phyloP scores from a whole-genome alignment of 2,329 filamentous ascomycete species.

The Arthroderma uncinatum region DNA sequence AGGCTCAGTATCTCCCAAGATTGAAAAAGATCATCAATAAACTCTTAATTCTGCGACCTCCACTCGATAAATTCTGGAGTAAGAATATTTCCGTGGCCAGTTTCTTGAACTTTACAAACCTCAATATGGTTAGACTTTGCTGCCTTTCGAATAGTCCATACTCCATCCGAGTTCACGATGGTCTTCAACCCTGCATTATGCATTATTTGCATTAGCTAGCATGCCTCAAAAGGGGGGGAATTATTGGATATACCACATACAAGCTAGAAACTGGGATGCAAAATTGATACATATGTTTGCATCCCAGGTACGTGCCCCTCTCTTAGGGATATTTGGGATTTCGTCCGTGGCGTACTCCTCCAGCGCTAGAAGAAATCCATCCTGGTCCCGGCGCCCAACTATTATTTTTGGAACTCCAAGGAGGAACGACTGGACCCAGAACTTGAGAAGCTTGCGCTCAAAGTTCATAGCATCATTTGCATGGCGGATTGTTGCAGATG shows the following conservation, averaged over 20 bases:
- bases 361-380: slow-evolving; percentile 59
- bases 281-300: slow-evolving; percentile 92
- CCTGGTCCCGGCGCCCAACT: slow-evolving; percentile 68
- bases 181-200: slow-evolving; percentile 46
- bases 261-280: slow-evolving; percentile 63
- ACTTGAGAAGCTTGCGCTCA: slow-evolving; percentile 83
- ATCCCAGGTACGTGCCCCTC: slow-evolving; percentile 65
- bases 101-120: slow-evolving; percentile 60
- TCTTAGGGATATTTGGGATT: slow-evolving; percentile 66
- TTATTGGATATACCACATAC: slow-evolving; percentile 39
- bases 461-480: slow-evolving; percentile 62
- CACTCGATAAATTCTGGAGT: slow-evolving; percentile 68
- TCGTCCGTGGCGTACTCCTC: slow-evolving; percentile 69
- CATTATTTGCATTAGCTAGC: slow-evolving; percentile 8
- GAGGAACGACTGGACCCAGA: slow-evolving; percentile 93
- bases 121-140: slow-evolving; percentile 57
- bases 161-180: slow-evolving; percentile 54
- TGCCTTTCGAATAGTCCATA: slow-evolving; percentile 66
- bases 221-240: slow-evolving; percentile 13
- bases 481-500: slow-evolving; percentile 59
- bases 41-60: slow-evolving; percentile 32
- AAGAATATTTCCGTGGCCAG: slow-evolving; percentile 64
- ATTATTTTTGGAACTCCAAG: slow-evolving; percentile 86
- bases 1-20: not conserved
- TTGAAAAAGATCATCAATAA: no score